phyloP scores from a whole-genome alignment of 768 basidiomycete species.

The Lentinula detonsa region DNA sequence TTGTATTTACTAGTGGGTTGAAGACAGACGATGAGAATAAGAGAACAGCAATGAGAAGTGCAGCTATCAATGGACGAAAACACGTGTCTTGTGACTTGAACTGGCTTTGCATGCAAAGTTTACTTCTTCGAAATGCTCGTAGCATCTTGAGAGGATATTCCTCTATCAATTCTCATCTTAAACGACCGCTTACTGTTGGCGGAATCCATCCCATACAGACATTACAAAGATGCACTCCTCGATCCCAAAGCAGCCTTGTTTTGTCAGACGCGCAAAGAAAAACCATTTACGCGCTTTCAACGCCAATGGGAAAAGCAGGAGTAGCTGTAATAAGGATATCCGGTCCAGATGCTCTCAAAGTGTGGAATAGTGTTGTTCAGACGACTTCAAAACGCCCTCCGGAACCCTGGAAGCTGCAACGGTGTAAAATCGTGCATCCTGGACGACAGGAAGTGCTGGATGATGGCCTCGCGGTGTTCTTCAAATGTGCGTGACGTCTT shows the following conservation, averaged over 20 bases:
- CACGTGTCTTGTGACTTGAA: not conserved
- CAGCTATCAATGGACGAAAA: not conserved
- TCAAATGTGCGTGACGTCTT: conserved; percentile 45
- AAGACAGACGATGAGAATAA: not conserved
- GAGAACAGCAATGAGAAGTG: not conserved
- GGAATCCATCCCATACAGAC: not conserved
- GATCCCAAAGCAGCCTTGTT: conserved; percentile 7
- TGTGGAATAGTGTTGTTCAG: conserved; percentile 58
- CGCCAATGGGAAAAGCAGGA: conserved; percentile 81
- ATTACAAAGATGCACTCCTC: not conserved
- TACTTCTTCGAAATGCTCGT: not conserved
- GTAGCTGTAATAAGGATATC: conserved; percentile 80
- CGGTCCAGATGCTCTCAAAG: conserved; percentile 61
- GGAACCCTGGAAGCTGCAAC: conserved; percentile 61
- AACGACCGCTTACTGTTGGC: not conserved
- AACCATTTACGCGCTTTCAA: conserved; percentile 87
- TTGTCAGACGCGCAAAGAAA: conserved; percentile 48
- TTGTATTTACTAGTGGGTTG: not conserved
- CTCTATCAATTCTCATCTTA: not conserved
- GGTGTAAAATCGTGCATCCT: conserved; percentile 66
- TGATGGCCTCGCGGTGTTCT: conserved; percentile 78
- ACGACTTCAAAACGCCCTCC: conserved; percentile 26
- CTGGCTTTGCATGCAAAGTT: not conserved
- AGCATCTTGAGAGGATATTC: not conserved
- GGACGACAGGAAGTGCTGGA: conserved; percentile 58